A percentile compares a stretch with the other conserved stretches of the same genome.
Conservation (phyloP, 371 early-diverging fungal species). For the Enterocytospora artemiae region DNA sequence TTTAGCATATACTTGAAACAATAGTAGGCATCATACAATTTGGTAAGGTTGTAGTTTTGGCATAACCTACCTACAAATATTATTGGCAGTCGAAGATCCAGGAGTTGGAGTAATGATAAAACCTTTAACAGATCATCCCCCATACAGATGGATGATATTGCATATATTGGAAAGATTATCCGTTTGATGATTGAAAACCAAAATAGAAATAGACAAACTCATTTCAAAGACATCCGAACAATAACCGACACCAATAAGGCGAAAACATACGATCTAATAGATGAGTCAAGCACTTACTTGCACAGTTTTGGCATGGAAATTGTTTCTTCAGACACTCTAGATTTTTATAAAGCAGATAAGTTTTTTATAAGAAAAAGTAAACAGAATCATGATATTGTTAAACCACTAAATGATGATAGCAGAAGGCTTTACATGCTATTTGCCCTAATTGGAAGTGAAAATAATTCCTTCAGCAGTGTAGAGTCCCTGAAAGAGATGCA, state of each 20-base stretch:
- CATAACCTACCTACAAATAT: not conserved
- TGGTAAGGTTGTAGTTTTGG: not conserved
- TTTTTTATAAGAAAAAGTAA: not conserved
- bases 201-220: not conserved
- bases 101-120: too few relatives aligned
- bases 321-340: not conserved
- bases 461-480: not conserved
- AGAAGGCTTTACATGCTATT: not conserved
- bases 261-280: not conserved
- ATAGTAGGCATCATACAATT: not conserved
- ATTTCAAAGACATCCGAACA: not conserved
- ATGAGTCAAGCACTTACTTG: not conserved
- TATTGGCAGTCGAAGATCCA: not conserved
- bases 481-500: not conserved
- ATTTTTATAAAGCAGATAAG: not conserved
- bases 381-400: not conserved
- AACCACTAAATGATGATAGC: not conserved
- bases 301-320: not conserved
- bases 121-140: too few relatives aligned
- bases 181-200: conserved; percentile 7
- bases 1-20: not conserved
- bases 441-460: not conserved
- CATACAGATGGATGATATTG: not conserved
- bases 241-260: not conserved
- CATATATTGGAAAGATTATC: not conserved